phyloP scores from a whole-genome alignment of 106 monocot species.

The Triglochin maritima region DNA sequence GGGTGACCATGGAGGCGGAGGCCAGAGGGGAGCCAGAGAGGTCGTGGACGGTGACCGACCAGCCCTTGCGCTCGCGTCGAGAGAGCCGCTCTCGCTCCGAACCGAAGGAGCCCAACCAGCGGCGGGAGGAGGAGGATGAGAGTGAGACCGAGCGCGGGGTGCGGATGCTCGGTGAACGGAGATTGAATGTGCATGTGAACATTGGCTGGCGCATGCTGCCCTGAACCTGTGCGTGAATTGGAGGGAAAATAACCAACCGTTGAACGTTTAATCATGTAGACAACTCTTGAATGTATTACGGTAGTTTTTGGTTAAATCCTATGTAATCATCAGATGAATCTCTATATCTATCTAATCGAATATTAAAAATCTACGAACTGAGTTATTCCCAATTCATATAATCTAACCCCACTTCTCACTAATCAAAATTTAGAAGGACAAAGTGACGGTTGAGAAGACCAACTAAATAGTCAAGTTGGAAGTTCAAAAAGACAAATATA shows the following conservation, averaged over 20 bases:
- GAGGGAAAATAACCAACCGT: too few species aligned
- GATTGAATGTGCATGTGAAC: slow-evolving; percentile 80
- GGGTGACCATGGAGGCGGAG: slow-evolving; percentile 80
- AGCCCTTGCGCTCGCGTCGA: slow-evolving; percentile 65
- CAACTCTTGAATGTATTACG: background rate
- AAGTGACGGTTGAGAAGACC: too few species aligned
- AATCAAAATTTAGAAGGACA: too few species aligned
- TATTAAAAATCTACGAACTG: too few species aligned
- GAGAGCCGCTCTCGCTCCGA: slow-evolving; percentile 34
- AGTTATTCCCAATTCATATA: too few species aligned
- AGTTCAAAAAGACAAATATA: too few species aligned
- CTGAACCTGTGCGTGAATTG: background rate
- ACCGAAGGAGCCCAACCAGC: slow-evolving; percentile 43
- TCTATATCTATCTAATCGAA: too few species aligned
- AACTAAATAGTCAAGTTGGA: too few species aligned
- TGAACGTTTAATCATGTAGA: too few species aligned
- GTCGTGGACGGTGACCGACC: slow-evolving; percentile 85
- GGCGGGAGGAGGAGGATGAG: slow-evolving; percentile 6
- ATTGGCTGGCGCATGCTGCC: slow-evolving; percentile 55
- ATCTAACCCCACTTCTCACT: too few species aligned
- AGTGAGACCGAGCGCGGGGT: slow-evolving; percentile 26
- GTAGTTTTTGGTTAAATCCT: background rate
- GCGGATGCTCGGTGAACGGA: slow-evolving; percentile 26
- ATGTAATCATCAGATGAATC: background rate
- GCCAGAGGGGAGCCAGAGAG: slow-evolving; percentile 84